These are phyloP conservation scores for Nicotiana sylvestris DNA, from an alignment of 257 asterid genomes.

Conservation along the genomic window DNA sequence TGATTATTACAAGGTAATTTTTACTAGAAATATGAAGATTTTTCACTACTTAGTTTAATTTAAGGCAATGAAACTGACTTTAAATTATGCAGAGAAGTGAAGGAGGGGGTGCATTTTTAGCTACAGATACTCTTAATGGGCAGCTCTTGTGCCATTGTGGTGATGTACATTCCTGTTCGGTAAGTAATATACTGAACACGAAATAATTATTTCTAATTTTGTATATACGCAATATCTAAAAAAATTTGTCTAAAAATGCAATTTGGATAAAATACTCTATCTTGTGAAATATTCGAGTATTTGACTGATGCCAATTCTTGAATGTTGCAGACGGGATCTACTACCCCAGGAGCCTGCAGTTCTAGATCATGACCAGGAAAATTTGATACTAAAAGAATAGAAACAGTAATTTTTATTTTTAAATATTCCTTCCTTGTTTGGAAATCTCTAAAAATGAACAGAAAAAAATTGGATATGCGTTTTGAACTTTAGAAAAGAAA, in stretches of 20 bases:
- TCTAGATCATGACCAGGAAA: neutral
- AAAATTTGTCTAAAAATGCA: too few relatives aligned
- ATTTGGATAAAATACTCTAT: neutral
- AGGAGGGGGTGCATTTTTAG: slow-evolving; percentile 76
- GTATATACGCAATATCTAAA: too few relatives aligned
- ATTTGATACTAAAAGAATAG: too few relatives aligned
- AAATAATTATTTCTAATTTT: neutral
- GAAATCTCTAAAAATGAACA: neutral
- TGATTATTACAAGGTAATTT: slow-evolving; percentile 66
- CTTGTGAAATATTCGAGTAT: neutral
- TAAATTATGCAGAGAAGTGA: slow-evolving; percentile 58
- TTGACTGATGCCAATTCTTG: neutral
- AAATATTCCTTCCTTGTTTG: neutral
- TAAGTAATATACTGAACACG: slow-evolving; percentile 14
- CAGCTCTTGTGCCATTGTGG: slow-evolving; percentile 64
- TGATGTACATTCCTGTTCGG: slow-evolving; percentile 58
- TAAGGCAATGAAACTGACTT: neutral
- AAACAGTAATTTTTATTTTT: neutral
- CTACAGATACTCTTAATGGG: slow-evolving; percentile 61
- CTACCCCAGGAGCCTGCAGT: neutral
- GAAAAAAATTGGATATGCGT: neutral
- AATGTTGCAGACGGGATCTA: slow-evolving; percentile 19
- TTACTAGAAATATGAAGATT: neutral
- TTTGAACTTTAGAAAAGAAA: neutral
- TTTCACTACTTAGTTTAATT: too few relatives aligned